A percentile compares a stretch with the other conserved stretches of the same genome.
phyloP scores from a whole-genome alignment of 257 asterid species.

The Petrea volubilis region DNA sequence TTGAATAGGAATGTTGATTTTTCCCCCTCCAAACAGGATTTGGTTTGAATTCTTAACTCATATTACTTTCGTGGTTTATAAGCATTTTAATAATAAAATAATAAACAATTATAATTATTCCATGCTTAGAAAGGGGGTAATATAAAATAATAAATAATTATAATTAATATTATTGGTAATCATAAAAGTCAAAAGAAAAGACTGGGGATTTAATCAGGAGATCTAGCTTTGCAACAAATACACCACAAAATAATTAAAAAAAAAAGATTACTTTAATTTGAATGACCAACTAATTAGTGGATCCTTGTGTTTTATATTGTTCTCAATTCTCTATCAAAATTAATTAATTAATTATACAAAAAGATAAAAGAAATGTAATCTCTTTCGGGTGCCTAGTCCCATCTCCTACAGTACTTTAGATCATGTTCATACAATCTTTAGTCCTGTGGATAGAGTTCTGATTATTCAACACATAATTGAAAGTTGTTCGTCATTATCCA shows the following conservation, averaged over 20 bases:
- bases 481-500: constrained; percentile 46
- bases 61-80: constrained; percentile 7
- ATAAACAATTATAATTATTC: constrained; percentile 31
- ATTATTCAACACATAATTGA: constrained; percentile 44
- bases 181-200: constrained; percentile 56
- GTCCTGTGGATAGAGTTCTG: constrained; percentile 21
- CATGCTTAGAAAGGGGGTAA: constrained; percentile 37
- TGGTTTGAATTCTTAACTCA: too few species aligned
- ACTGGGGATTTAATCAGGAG: constrained; percentile 47
- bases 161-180: constrained; percentile 19
- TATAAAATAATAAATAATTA: neutral
- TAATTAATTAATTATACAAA: neutral
- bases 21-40: too few species aligned
- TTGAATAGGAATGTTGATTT: neutral
- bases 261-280: constrained; percentile 36
- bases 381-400: constrained; percentile 40
- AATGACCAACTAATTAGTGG: constrained; percentile 53
- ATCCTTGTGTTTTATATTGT: constrained; percentile 26
- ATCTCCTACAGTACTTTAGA: constrained; percentile 36
- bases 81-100: constrained; percentile 7
- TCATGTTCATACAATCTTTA: constrained; percentile 26
- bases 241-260: constrained; percentile 26
- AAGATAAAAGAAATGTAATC: constrained; percentile 20
- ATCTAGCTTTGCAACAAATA: constrained; percentile 41
- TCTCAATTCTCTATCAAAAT: neutral